phyloP scores from a whole-genome alignment of 2,329 filamentous ascomycete species.

The Ophiostoma sp. region DNA sequence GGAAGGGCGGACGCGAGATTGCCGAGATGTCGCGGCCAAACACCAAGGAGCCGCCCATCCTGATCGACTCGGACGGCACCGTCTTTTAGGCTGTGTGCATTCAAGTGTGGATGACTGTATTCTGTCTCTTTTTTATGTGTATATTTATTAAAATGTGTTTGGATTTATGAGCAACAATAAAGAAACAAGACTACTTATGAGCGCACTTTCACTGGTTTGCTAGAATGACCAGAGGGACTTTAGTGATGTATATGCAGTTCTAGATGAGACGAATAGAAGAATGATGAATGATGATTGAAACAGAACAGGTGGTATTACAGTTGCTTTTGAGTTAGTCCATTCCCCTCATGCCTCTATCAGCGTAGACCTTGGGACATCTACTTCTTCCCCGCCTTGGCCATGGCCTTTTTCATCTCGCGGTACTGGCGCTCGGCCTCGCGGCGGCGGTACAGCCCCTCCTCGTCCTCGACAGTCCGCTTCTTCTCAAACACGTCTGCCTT shows the following conservation, averaged over 20 bases:
- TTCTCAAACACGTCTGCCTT: slow-evolving; percentile 32
- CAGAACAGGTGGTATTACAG: background rate
- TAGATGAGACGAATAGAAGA: background rate
- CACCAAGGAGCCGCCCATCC: slow-evolving; percentile 91
- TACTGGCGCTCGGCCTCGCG: slow-evolving; percentile 27
- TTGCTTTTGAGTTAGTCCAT: background rate
- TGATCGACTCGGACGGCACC: slow-evolving; percentile 93
- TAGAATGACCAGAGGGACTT: background rate
- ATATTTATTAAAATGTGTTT: background rate
- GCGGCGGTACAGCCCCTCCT: slow-evolving; percentile 27
- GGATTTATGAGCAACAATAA: slow-evolving; percentile 6
- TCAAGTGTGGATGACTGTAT: background rate
- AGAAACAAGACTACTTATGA: background rate
- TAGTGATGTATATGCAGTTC: background rate
- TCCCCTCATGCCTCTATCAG: background rate
- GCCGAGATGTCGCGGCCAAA: slow-evolving; percentile 93
- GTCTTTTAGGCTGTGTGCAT: slow-evolving; percentile 56
- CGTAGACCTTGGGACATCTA: no score
- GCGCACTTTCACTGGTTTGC: background rate
- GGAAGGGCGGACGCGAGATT: slow-evolving; percentile 97
- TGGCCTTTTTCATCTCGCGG: slow-evolving; percentile 25
- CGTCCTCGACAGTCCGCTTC: slow-evolving; percentile 60
- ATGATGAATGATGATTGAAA: background rate
- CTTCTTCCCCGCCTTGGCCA: slow-evolving; percentile 17
- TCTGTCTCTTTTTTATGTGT: background rate